Evolutionary conservation across 306 rosid species (phyloP).

Genomic region (Begonia peltatifolia): DNA sequence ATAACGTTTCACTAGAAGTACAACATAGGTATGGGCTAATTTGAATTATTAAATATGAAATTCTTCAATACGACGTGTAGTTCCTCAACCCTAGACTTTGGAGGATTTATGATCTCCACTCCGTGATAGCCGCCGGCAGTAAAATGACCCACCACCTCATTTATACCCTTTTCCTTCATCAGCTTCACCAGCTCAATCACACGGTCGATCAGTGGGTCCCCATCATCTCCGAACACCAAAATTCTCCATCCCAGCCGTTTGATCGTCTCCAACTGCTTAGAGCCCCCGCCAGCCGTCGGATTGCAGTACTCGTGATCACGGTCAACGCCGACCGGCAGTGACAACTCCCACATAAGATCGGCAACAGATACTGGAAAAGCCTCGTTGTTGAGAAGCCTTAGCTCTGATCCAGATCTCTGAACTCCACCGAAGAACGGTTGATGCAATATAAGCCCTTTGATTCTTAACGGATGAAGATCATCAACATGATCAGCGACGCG

Average conservation of each 20-base stretch:
- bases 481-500: neutral
- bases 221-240: constrained; percentile 48
- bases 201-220: constrained; percentile 48
- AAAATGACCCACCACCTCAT: neutral
- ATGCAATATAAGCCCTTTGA: constrained; percentile 43
- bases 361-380: constrained; percentile 39
- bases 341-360: constrained; percentile 51
- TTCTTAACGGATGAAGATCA: constrained; percentile 25
- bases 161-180: constrained; percentile 15
- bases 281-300: constrained; percentile 39
- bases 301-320: constrained; percentile 59
- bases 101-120: neutral
- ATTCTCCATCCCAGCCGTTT: constrained; percentile 15
- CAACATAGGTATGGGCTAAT: too few relatives aligned
- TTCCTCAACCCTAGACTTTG: neutral
- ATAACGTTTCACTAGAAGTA: too few relatives aligned
- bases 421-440: constrained; percentile 64
- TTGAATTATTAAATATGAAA: too few relatives aligned
- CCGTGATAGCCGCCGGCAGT: neutral
- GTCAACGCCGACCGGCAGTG: constrained; percentile 26
- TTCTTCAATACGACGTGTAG: neutral
- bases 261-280: constrained; percentile 10
- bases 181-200: constrained; percentile 44
- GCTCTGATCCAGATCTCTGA: constrained; percentile 40
- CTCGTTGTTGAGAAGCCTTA: constrained; percentile 36